phyloP scores from a whole-genome alignment of 176 grass and related monocot genomes.

The Ensete glaucum region DNA sequence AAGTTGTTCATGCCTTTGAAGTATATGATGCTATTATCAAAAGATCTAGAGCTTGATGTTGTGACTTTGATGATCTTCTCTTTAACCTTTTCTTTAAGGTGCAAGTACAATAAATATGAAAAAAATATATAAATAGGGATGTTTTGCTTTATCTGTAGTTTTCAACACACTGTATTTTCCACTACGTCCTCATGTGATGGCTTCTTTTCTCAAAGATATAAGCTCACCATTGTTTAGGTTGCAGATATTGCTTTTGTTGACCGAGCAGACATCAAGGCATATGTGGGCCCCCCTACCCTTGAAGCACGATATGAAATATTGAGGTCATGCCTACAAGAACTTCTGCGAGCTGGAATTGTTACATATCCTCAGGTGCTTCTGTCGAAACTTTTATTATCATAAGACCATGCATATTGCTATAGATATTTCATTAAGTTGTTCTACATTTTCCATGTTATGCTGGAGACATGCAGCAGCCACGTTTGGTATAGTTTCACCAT shows the following conservation, averaged over 20 bases:
- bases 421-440: not conserved
- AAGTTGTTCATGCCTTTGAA: constrained; percentile 12
- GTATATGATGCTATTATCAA: not conserved
- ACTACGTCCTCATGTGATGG: not conserved
- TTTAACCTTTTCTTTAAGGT: too few species aligned
- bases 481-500: too few species aligned
- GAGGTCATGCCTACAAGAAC: constrained; percentile 91
- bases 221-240: constrained; percentile 34
- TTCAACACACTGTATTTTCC: too few species aligned
- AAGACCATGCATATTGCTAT: not conserved
- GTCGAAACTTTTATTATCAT: not conserved
- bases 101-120: too few species aligned
- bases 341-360: constrained; percentile 80
- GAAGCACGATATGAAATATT: constrained; percentile 93
- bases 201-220: not conserved
- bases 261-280: constrained; percentile 98
- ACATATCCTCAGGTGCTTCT: constrained; percentile 39
- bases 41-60: not conserved
- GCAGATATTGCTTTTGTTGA: constrained; percentile 25
- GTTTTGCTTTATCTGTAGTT: too few species aligned
- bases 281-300: constrained; percentile 81
- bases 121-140: too few species aligned
- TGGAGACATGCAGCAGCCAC: too few species aligned
- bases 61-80: not conserved
- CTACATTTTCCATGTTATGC: not conserved